Percentiles rank a stretch among this genome's conserved stretches.
These are phyloP conservation scores for Aspergillus haitiensis DNA, from an alignment of 495 filamentous ascomycete species.

Conservation along the genomic window DNA sequence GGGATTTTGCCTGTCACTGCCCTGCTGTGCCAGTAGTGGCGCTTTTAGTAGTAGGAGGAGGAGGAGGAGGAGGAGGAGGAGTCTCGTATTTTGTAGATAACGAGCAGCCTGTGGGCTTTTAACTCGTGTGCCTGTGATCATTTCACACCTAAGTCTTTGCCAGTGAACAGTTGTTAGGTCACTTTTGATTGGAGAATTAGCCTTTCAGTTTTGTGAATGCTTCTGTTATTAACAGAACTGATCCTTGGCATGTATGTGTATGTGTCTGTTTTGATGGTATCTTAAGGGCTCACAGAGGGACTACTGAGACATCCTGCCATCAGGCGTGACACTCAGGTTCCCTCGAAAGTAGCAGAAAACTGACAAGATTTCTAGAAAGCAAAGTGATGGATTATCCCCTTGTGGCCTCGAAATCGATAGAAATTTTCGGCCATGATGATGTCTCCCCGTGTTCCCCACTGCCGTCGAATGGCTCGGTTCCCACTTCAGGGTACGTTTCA, in stretches of 20 bases:
- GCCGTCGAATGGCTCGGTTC: background rate
- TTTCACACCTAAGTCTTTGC: background rate
- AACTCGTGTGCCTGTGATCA: background rate
- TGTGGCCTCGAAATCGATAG: background rate
- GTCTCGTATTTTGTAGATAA: background rate
- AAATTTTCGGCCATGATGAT: background rate
- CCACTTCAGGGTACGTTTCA: background rate
- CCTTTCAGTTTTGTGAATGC: background rate
- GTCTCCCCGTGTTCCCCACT: conserved; percentile 1
- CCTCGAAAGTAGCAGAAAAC: background rate
- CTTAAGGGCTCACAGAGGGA: background rate
- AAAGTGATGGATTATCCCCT: background rate
- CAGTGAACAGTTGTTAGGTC: background rate
- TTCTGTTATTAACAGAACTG: background rate
- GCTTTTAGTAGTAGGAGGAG: background rate
- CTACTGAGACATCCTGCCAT: background rate
- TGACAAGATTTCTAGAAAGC: background rate
- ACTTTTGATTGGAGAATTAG: background rate
- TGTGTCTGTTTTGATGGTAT: background rate
- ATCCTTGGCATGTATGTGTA: background rate
- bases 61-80: background rate
- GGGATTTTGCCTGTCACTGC: background rate
- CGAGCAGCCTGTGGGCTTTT: background rate
- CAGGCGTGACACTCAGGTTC: background rate
- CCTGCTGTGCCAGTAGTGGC: background rate